Evolutionary conservation across 768 basidiomycete species (phyloP), one percentile per base, ranked within the genome.

Genomic region (Crepidotus variabilis): DNA sequence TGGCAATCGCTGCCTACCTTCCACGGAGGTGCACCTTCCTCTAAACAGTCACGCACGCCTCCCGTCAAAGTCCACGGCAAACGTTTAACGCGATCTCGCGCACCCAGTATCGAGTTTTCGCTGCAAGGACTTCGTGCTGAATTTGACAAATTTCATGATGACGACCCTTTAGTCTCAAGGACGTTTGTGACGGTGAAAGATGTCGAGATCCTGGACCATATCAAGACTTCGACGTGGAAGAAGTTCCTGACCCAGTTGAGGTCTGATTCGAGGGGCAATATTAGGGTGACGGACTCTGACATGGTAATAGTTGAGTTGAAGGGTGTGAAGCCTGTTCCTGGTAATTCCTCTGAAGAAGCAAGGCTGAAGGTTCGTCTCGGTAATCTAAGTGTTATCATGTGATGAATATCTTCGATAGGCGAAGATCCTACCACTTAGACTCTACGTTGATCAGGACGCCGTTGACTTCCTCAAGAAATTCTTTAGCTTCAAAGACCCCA

Each of bases 391-490:
- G n/a, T 11, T 53, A 28, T 22, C 23, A 28, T 6, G 32, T 5
- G n/a, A 32, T 34, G 53, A 14, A 53, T 32, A 48, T 48, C 10
- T 14, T 18, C 14, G 54, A 20, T 62, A 98, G 94, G 90, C 87
- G 21, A 97, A 97, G 68, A 80, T 98, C 22, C 74, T 94, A 0
- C 97, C 97, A 11, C 75, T 99, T 2, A 80, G 96, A 22, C 74
- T 99, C 33, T 92, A 98, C 69, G 92, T 99, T 23, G 97, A 99
- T 69, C 97, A 99, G 73, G 97, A 99, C 70, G 97, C 97, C 13
- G 81, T 99, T 20, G 97, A 98, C 69, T 99, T 99, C 70, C 72
- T 98, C 67, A 99, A 99, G 77, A 88, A 88, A 58, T 98, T 98
- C 71, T 95, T 94, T 69, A 88, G 86, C 61, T 98, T 98, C 76